phyloP scores from a whole-genome alignment of 768 basidiomycete genomes.

The Lepiota subincarnata region DNA sequence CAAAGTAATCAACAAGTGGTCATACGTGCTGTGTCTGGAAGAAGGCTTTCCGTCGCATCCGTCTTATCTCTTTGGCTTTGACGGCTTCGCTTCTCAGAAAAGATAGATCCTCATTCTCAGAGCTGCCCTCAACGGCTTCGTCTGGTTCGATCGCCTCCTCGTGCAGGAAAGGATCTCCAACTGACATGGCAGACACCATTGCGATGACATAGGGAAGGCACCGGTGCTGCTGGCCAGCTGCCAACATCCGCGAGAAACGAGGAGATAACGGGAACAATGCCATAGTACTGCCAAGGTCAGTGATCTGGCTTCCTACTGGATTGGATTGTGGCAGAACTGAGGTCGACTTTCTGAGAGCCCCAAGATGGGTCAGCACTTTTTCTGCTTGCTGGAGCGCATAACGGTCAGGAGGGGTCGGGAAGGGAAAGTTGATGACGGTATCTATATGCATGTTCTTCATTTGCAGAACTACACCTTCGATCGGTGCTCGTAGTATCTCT shows the following conservation, averaged over 20 bases:
- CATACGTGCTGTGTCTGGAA: constrained; percentile 78
- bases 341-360: constrained; percentile 56
- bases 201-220: constrained; percentile 86
- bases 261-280: constrained; percentile 91
- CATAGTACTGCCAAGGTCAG: constrained; percentile 90
- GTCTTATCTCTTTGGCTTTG: constrained; percentile 54
- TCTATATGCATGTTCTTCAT: constrained; percentile 99
- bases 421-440: constrained; percentile 94
- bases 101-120: constrained; percentile 32
- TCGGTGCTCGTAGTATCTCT: constrained; percentile 92
- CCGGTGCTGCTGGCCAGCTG: constrained; percentile 82
- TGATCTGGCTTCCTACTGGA: constrained; percentile 56
- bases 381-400: constrained; percentile 75
- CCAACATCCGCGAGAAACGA: constrained; percentile 93
- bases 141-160: constrained; percentile 61
- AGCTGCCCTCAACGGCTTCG: constrained; percentile 35
- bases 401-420: constrained; percentile 93
- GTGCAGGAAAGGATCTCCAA: constrained; percentile 93
- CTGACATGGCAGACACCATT: constrained; percentile 86
- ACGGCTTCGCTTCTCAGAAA: constrained; percentile 44
- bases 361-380: constrained; percentile 71
- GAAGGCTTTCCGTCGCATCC: constrained; percentile 67
- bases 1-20: constrained; percentile 7
- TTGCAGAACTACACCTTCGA: constrained; percentile 94
- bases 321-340: constrained; percentile 17